phyloP scores from a whole-genome alignment of 2,329 filamentous ascomycete genomes.

The Pseudogymnoascus sp. region DNA sequence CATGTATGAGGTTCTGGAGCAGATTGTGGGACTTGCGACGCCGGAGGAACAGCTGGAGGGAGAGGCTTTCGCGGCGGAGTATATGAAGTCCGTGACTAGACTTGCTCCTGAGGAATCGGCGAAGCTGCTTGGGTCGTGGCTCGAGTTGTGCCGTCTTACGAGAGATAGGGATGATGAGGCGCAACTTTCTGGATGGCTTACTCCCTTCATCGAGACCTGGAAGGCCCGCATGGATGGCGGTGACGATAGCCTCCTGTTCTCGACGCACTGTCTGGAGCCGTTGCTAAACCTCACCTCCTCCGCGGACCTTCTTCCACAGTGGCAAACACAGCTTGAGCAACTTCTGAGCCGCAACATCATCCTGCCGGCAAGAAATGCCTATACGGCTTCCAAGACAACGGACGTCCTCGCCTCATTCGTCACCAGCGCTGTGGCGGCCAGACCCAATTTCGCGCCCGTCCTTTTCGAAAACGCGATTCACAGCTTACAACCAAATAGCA shows the following conservation, averaged over 20 bases:
- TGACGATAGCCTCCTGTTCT: slow-evolving; percentile 21
- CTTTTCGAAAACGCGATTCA: slow-evolving; percentile 38
- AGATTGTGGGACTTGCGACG: slow-evolving; percentile 17
- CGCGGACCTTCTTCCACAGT: slow-evolving; percentile 7
- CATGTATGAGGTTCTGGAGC: slow-evolving; percentile 18
- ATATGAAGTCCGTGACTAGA: slow-evolving; percentile 25
- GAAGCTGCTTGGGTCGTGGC: slow-evolving; percentile 24
- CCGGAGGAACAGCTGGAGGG: slow-evolving; percentile 11
- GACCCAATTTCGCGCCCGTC: slow-evolving; percentile 32
- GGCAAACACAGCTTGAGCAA: slow-evolving; percentile 23
- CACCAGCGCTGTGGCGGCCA: slow-evolving; percentile 17
- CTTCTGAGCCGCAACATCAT: slow-evolving; percentile 28
- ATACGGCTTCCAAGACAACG: slow-evolving; percentile 13
- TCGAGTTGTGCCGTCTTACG: slow-evolving; percentile 19
- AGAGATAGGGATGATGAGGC: slow-evolving; percentile 5
- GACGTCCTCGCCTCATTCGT: slow-evolving; percentile 18
- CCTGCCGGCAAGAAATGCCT: slow-evolving; percentile 24
- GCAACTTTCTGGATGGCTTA: slow-evolving; percentile 16
- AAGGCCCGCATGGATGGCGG: slow-evolving; percentile 16
- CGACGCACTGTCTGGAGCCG: slow-evolving; percentile 26
- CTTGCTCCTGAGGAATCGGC: slow-evolving; percentile 24
- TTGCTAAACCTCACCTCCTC: slow-evolving; percentile 14
- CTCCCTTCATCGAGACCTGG: slow-evolving; percentile 26
- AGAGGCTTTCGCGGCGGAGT: slow-evolving; percentile 22
- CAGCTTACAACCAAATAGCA: slow-evolving; percentile 34